Evolutionary conservation across 1,284 basidiomycete genomes (phyloP).

Genomic region (Moesziomyces sp.): DNA sequence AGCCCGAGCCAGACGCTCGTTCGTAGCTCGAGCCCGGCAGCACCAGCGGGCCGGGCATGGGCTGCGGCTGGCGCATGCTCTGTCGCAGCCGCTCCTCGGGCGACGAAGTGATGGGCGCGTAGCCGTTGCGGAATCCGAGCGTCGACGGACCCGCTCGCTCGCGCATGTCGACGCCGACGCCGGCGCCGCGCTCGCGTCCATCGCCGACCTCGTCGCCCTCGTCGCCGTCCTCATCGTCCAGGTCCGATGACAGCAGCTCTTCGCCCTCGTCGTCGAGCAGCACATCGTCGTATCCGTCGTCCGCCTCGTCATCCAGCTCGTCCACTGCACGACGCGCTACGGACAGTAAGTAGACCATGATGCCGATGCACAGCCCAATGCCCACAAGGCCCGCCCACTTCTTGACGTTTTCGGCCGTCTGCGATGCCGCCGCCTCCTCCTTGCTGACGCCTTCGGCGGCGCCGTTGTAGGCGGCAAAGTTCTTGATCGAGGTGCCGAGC

Average conservation of each 20-base stretch:
- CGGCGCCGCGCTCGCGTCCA: slow-evolving; percentile 12
- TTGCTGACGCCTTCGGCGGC: slow-evolving; percentile 44
- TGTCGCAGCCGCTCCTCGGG: slow-evolving; percentile 44
- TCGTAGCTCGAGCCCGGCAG: slow-evolving; percentile 18
- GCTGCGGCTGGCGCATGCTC: slow-evolving; percentile 42
- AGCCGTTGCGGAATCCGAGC: slow-evolving; percentile 46
- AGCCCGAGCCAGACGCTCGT: slow-evolving; percentile 23
- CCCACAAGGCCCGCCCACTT: slow-evolving; percentile 78
- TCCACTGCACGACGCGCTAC: slow-evolving; percentile 84
- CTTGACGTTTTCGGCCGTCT: slow-evolving; percentile 72
- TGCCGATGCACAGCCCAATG: slow-evolving; percentile 77
- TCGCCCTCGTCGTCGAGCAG: slow-evolving; percentile 30
- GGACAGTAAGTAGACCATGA: slow-evolving; percentile 81
- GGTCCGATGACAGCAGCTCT: slow-evolving; percentile 30
- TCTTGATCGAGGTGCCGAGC: slow-evolving; percentile 82
- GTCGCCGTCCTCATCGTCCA: slow-evolving; percentile 22
- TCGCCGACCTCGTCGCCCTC: slow-evolving; percentile 4
- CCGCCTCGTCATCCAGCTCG: slow-evolving; percentile 71
- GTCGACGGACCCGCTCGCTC: slow-evolving; percentile 45
- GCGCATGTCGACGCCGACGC: slow-evolving; percentile 47
- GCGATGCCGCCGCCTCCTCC: slow-evolving; percentile 37
- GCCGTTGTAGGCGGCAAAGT: slow-evolving; percentile 77
- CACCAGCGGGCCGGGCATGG: slow-evolving; percentile 20
- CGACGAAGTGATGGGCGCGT: slow-evolving; percentile 40
- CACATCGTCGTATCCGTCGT: slow-evolving; percentile 30